A percentile compares a stretch with the other conserved stretches of the same genome.
phyloP scores from a whole-genome alignment of 306 rosid species.

The Leucaena leucocephala region DNA sequence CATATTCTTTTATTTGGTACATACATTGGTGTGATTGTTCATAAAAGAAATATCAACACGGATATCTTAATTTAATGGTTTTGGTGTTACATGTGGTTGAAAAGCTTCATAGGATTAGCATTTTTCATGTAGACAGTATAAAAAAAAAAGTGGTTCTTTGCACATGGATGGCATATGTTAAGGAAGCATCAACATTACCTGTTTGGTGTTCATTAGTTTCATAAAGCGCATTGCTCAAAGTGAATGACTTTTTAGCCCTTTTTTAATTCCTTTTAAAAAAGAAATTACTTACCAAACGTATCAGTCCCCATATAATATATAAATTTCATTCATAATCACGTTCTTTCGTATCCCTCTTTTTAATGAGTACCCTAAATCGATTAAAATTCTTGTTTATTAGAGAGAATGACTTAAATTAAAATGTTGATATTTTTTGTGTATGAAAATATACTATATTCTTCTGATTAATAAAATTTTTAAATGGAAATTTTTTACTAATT shows the following conservation, averaged over 20 bases:
- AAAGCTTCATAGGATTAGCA: neutral
- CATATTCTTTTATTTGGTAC: slow-evolving; percentile 24
- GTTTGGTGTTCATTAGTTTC: neutral
- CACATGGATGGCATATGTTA: neutral
- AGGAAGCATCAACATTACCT: slow-evolving; percentile 13
- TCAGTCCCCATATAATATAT: too few species aligned
- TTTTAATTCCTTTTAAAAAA: too few species aligned
- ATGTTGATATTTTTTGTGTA: too few species aligned
- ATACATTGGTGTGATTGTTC: neutral
- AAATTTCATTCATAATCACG: too few species aligned
- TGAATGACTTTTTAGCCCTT: neutral
- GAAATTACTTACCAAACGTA: too few species aligned
- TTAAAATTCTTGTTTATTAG: too few species aligned
- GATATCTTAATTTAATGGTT: neutral
- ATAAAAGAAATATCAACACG: neutral
- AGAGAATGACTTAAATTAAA: too few species aligned
- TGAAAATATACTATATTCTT: too few species aligned
- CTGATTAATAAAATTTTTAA: too few species aligned
- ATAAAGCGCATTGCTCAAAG: neutral
- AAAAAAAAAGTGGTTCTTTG: neutral
- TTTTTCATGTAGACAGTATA: neutral
- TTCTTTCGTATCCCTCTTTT: too few species aligned
- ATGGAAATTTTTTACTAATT: too few species aligned
- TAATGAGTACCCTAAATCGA: too few species aligned
- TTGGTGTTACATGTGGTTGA: neutral